Evolutionary conservation across 176 grass and related monocot species (phyloP).

Genomic region (Alloteropsis semialata): DNA sequence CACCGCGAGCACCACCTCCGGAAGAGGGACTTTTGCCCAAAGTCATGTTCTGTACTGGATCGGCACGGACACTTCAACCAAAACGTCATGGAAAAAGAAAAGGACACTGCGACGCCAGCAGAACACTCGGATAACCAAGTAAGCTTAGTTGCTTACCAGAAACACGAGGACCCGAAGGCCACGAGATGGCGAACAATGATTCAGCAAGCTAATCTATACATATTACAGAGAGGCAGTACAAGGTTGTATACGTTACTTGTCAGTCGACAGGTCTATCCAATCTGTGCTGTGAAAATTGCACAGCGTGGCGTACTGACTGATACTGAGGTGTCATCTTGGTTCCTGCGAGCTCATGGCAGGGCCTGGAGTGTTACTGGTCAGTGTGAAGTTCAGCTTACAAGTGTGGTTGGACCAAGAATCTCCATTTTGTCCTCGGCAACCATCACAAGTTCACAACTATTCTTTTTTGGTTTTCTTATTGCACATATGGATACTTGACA

Average conservation of each 20-base stretch:
- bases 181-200: not conserved
- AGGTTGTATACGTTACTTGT: not conserved
- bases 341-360: not conserved
- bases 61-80: no score
- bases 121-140: no score
- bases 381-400: not conserved
- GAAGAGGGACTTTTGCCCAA: no score
- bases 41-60: no score
- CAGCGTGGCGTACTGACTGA: not conserved
- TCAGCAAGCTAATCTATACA: slow-evolving; percentile 22
- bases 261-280: not conserved
- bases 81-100: not conserved
- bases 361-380: not conserved
- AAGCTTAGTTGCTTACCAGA: no score
- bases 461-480: slow-evolving; percentile 40
- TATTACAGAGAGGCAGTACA: not conserved
- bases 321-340: not conserved
- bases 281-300: not conserved
- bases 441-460: not conserved
- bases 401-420: not conserved
- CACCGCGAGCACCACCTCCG: no score
- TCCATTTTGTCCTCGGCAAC: not conserved
- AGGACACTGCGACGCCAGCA: no score
- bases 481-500: not conserved
- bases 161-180: not conserved